phyloP scores from a whole-genome alignment of 768 basidiomycete species.

The Lactarius trivialis region DNA sequence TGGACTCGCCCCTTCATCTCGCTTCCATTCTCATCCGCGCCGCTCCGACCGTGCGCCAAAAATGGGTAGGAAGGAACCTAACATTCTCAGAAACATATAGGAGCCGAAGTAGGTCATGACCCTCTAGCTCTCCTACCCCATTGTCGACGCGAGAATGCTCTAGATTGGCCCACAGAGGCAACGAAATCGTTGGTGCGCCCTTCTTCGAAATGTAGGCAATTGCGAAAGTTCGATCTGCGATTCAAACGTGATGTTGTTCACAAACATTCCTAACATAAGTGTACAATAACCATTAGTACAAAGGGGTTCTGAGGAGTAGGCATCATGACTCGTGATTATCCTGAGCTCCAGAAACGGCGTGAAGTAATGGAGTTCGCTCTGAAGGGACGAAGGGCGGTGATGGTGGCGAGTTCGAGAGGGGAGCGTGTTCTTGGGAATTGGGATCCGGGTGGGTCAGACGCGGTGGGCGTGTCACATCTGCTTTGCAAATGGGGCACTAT shows the following conservation, averaged over 20 bases:
- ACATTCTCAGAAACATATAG: constrained; percentile 1
- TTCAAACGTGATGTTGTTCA: constrained; percentile 13
- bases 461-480: constrained; percentile 74
- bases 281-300: constrained; percentile 19
- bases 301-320: constrained; percentile 6
- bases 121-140: background rate
- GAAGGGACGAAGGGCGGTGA: constrained; percentile 13
- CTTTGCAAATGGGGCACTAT: constrained; percentile 89
- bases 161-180: background rate
- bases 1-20: constrained; percentile 8
- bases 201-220: background rate
- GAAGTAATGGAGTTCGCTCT: constrained; percentile 18
- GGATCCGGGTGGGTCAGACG: constrained; percentile 24
- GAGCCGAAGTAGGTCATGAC: background rate
- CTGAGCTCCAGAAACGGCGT: background rate
- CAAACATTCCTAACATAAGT: constrained; percentile 18
- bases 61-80: background rate
- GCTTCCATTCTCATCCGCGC: background rate
- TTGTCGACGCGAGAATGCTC: background rate
- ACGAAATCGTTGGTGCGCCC: background rate
- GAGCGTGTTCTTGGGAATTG: background rate
- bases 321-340: constrained; percentile 15
- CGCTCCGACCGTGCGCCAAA: background rate
- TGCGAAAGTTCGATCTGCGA: constrained; percentile 12
- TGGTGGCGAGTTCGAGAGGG: background rate